phyloP scores from a whole-genome alignment of 2,329 filamentous ascomycete genomes.

The Diaporthe amygdali region DNA sequence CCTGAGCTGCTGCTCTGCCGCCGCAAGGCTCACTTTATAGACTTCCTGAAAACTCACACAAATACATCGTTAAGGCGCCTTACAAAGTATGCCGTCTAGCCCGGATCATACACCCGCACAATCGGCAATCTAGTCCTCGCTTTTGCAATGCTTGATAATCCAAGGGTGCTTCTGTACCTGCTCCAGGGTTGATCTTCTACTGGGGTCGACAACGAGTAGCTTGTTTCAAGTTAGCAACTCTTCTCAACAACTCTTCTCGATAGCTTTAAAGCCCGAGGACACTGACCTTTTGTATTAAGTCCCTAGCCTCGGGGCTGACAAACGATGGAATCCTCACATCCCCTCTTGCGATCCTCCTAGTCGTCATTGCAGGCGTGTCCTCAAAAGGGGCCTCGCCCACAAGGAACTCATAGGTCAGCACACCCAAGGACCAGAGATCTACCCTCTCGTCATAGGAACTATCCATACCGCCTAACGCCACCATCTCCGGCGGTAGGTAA shows the following conservation, averaged over 20 bases:
- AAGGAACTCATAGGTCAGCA: conserved; percentile 17
- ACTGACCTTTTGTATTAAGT: neutral
- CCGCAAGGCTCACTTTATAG: no score
- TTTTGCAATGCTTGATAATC: conserved; percentile 8
- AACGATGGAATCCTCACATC: conserved; percentile 44
- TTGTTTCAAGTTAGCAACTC: neutral
- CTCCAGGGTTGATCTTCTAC: neutral
- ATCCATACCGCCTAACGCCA: conserved; percentile 28
- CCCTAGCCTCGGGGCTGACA: conserved; percentile 66
- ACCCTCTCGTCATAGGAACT: conserved; percentile 43
- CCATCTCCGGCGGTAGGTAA: conserved; percentile 36
- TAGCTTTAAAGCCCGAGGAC: neutral
- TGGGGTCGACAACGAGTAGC: conserved; percentile 7
- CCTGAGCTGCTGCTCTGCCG: neutral
- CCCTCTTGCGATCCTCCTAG: neutral
- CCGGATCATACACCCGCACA: neutral
- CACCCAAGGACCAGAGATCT: conserved; percentile 18
- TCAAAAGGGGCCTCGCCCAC: conserved; percentile 21
- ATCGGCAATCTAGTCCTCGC: neutral
- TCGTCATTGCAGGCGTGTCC: conserved; percentile 18
- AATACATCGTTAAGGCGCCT: no score
- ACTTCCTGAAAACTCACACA: neutral
- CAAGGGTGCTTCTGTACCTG: neutral
- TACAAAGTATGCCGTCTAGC: no score
- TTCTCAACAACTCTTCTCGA: neutral